These are phyloP conservation scores for Coffea humblotiana DNA, from an alignment of 305 asterid species.

Conservation along the genomic window DNA sequence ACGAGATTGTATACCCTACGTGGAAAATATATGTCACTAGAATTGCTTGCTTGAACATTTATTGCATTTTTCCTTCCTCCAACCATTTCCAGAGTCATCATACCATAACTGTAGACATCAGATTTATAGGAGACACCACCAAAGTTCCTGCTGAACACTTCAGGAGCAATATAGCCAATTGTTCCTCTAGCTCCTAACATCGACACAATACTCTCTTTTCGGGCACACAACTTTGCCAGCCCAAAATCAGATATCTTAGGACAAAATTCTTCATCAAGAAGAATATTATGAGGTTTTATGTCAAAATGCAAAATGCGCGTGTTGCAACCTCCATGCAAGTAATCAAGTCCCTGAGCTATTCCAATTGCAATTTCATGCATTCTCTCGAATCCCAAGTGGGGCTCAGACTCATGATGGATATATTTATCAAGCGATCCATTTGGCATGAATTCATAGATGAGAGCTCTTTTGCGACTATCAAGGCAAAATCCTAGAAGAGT, in stretches of 20 bases:
- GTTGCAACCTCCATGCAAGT: conserved; percentile 11
- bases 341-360: too few relatives aligned
- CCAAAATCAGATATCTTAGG: conserved; percentile 38
- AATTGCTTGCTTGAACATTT: conserved; percentile 1
- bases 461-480: too few relatives aligned
- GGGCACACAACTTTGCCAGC: conserved; percentile 34
- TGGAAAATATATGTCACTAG: conserved; percentile 33
- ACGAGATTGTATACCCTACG: neutral
- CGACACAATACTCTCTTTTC: conserved; percentile 37
- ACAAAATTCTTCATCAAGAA: conserved; percentile 25
- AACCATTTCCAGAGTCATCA: conserved; percentile 52
- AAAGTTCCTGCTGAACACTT: conserved; percentile 31
- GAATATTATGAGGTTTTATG: conserved; percentile 25
- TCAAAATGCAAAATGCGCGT: conserved; percentile 25
- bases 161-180: conserved; percentile 53
- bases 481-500: too few relatives aligned
- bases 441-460: too few relatives aligned
- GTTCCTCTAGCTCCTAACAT: conserved; percentile 44
- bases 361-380: too few relatives aligned
- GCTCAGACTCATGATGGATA: too few relatives aligned
- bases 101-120: conserved; percentile 53
- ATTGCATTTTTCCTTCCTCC: conserved; percentile 20
- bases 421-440: too few relatives aligned
- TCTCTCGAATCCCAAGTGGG: too few relatives aligned
- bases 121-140: conserved; percentile 46